phyloP scores from a whole-genome alignment of 768 basidiomycete species.

The Coprinopsis cinerea region DNA sequence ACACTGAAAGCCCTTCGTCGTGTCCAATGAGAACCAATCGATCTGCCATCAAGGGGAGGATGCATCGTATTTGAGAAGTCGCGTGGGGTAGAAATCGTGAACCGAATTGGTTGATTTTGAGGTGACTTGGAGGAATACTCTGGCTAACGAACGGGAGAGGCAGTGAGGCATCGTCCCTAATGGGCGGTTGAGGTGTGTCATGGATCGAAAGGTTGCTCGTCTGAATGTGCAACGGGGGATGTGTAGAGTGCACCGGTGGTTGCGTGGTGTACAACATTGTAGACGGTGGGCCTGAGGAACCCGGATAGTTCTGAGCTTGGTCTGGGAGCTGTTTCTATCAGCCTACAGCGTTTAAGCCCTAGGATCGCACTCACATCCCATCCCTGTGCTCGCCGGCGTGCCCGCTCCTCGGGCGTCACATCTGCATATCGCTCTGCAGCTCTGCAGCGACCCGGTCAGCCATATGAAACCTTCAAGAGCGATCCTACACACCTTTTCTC shows the following conservation, averaged over 20 bases:
- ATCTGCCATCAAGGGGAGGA: constrained; percentile 64
- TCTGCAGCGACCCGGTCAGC: constrained; percentile 33
- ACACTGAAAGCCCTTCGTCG: constrained; percentile 72
- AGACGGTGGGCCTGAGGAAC: background rate
- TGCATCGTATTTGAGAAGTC: constrained; percentile 65
- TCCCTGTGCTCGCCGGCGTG: constrained; percentile 55
- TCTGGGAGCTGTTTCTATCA: background rate
- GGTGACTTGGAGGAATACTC: constrained; percentile 51
- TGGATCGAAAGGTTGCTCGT: constrained; percentile 34
- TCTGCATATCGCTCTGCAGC: constrained; percentile 81
- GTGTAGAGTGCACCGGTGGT: background rate
- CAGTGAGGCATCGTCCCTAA: constrained; percentile 27
- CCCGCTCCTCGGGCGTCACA: constrained; percentile 50
- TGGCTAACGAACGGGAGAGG: constrained; percentile 44
- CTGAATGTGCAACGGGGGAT: constrained; percentile 35
- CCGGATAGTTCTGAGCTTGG: background rate
- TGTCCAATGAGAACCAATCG: constrained; percentile 72
- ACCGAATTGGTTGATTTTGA: constrained; percentile 73
- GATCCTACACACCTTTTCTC: constrained; percentile 62
- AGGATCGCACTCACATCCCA: constrained; percentile 39
- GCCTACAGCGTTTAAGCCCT: constrained; percentile 3
- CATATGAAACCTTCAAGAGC: background rate
- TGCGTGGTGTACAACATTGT: background rate
- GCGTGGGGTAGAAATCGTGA: constrained; percentile 83
- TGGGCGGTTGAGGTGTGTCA: constrained; percentile 21